A percentile compares a stretch with the other conserved stretches of the same genome.
Evolutionary conservation across 495 filamentous ascomycete species (phyloP).

Genomic region (Sabuloglossum arenarium): DNA sequence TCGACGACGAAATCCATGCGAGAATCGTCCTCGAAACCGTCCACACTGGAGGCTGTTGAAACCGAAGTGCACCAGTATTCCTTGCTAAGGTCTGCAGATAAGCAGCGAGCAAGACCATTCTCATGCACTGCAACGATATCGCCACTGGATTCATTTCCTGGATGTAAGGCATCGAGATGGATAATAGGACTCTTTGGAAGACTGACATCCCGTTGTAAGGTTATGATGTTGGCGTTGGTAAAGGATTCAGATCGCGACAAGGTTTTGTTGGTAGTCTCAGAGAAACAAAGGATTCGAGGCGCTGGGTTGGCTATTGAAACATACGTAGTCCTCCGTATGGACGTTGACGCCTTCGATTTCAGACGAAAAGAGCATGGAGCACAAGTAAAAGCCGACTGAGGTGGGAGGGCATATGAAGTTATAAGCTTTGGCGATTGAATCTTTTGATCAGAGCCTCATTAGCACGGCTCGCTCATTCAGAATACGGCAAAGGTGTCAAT

Average conservation of each 20-base stretch:
- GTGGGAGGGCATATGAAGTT: slow-evolving; percentile 69
- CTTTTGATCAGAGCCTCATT: slow-evolving; percentile 21
- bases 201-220: not conserved
- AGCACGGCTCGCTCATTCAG: slow-evolving; percentile 4
- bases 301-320: slow-evolving; percentile 19
- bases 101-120: slow-evolving; percentile 28
- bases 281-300: slow-evolving; percentile 39
- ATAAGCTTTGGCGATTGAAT: slow-evolving; percentile 59
- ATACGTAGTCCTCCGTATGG: slow-evolving; percentile 55
- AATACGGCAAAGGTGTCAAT: not conserved
- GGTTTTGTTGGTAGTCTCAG: slow-evolving; percentile 27
- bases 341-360: slow-evolving; percentile 26
- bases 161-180: slow-evolving; percentile 20
- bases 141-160: slow-evolving; percentile 7
- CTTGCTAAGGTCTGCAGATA: slow-evolving; percentile 25
- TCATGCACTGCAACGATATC: slow-evolving; percentile 13
- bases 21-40: not conserved
- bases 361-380: slow-evolving; percentile 53
- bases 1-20: slow-evolving; percentile 13
- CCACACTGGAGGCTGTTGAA: slow-evolving; percentile 4
- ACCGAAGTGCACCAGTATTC: slow-evolving; percentile 12
- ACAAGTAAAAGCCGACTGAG: slow-evolving; percentile 58
- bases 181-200: not conserved
- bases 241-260: not conserved
- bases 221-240: not conserved